Evolutionary conservation across 495 filamentous ascomycete species (phyloP), one percentile per base, ranked within the genome.

Genomic region (Penicillium riverlandense): DNA sequence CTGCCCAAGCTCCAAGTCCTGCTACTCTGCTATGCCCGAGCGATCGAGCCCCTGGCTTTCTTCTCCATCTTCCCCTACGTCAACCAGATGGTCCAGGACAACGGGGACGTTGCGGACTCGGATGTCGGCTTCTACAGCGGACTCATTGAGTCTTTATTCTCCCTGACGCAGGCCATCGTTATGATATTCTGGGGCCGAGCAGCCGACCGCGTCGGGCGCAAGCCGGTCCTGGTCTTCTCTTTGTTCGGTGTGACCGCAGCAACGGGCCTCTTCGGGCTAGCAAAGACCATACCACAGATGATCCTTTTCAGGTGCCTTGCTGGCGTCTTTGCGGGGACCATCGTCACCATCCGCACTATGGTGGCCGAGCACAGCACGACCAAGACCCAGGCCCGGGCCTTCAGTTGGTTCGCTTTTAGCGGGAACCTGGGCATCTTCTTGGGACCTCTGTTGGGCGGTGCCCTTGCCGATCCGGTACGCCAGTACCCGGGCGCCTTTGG

Each of bases 51-150:
- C 4, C 67, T 86, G 29, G 80, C 82, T 11, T 88, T 82, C 64
- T 88, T 87, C 65, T 74, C 70, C 51, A 86, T 87, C 56, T 82
- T 88, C 56, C 84, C 84, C 0, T 88, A 83, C 62, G 76, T 88
- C 57, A 84, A 78, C 54, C 62, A 80, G 48, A 88, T 88, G 84
- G 74, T 82, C 5, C 65, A 74, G 52, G 65, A 77, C 29, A 77
- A 75, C 48, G 84, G 82, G 4, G 48, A 67, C 29, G 52, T 87
- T 8, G 37, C 59, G 12, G 69, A 78, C 41, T 53, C 64, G 30
- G 78, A 85, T 64, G 74, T 86, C 33, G 84, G 84, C 37, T 87
- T 85, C 63, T 87, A 84, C 62, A 75, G 67, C 45, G 84, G 84
- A 15, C 57, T 85, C 7, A 86, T 88, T 58, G 83, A 88, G 63